Base-by-base conservation (phyloP, 176 grass and related monocot species). In the Oryza nivara region DNA sequence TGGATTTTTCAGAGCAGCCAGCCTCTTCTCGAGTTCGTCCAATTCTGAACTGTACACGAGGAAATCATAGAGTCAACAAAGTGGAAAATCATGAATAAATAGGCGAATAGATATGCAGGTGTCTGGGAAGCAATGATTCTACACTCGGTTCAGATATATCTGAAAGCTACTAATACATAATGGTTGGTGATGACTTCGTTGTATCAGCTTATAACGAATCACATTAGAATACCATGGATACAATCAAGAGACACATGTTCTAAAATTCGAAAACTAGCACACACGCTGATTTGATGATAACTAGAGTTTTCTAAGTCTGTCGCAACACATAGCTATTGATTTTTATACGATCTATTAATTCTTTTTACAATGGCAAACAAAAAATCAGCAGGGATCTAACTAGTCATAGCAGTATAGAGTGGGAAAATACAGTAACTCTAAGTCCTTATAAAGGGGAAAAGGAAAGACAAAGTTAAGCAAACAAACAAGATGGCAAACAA, bases 11-110 rank as follows among this genome's bases (percentile, higher is more conserved):
- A 99, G 82, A 83, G 91, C 91, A 82, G 93, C 84, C 26, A 99
- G 67, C 64, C 93, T 92, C 78, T 92, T 86, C 88, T 92, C 84
- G n/a, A 99, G 90, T 23, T 96, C 91, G 17, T 94, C 91, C 43
- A 92, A 41, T 63, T 94, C 93, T 45, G 81, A 91, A 76, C 91
- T 96, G 93, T 82, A 89, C 83, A 86, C 68, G 43, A 67, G 35
- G 70, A 20, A 80, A 76, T 48, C 76, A 84, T 30, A n/a, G 15
- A 35, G 25, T 72, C n/a, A 88, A 16, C 34, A 71, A 63, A 4
- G 43, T 79, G 68, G 23, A 15, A 78, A 75, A 80, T 26, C 11
- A 58, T 58, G 54, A 58, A 58, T n/a, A 17, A n/a, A 58, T 58
- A 46, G 45, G 32, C 73, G 6, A 58, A 72, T n/a, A 77, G 20